A percentile compares a stretch with the other conserved stretches of the same genome.
phyloP scores from a whole-genome alignment of 73 alveolate species.

The Durusdinium trenchii region DNA sequence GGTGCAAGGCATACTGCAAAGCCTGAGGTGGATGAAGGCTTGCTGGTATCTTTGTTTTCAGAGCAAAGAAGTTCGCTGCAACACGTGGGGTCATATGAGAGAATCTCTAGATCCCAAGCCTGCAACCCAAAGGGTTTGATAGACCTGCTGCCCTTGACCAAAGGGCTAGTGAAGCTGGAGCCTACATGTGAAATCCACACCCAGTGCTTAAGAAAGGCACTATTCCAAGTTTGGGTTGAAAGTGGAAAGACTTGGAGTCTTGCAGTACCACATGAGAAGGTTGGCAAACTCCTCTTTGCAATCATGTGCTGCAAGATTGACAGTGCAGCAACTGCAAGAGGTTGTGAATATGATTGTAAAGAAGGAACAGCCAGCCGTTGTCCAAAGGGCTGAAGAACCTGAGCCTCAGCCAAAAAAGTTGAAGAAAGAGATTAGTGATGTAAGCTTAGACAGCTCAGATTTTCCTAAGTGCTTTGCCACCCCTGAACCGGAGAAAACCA shows the following conservation, averaged over 20 bases:
- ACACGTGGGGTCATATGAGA: neutral
- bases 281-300: neutral
- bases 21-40: neutral
- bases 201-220: neutral
- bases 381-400: no score
- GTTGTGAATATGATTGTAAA: neutral
- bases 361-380: no score
- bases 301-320: neutral
- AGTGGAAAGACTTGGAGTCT: neutral
- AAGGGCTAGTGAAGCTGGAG: neutral
- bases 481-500: no score
- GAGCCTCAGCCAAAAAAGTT: no score
- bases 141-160: neutral
- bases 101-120: neutral
- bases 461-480: no score
- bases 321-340: neutral
- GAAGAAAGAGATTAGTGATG: no score
- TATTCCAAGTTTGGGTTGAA: neutral
- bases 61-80: neutral
- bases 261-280: neutral
- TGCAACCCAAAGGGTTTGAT: neutral
- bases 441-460: no score
- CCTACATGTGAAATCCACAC: neutral
- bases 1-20: neutral
- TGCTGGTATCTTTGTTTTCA: neutral